A percentile compares a stretch with the other conserved stretches of the same genome.
phyloP scores from a whole-genome alignment of 2,329 filamentous ascomycete genomes.

The Paecilomyces sp. region DNA sequence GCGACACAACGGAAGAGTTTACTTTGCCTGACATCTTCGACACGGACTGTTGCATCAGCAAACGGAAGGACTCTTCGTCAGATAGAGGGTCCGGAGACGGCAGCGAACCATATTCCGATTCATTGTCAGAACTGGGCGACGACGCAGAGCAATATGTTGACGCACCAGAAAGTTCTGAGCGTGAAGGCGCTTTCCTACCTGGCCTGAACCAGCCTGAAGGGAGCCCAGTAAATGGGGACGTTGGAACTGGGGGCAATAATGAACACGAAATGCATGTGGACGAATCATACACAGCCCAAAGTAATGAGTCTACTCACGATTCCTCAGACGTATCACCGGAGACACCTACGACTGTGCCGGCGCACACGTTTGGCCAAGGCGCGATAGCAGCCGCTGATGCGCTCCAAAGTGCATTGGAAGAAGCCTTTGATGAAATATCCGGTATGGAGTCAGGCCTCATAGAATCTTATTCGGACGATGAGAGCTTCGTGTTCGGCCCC shows the following conservation, averaged over 20 bases:
- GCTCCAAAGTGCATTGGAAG: background rate
- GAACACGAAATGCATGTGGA: background rate
- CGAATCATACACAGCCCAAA: background rate
- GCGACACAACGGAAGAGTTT: slow-evolving; percentile 11
- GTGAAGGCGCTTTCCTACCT: background rate
- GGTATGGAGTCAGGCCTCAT: background rate
- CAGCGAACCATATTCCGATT: background rate
- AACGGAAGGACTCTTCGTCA: background rate
- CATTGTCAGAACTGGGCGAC: slow-evolving; percentile 9
- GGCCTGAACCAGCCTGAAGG: background rate
- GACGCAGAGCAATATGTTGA: slow-evolving; percentile 6
- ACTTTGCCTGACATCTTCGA: slow-evolving; percentile 22
- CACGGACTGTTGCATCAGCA: slow-evolving; percentile 14
- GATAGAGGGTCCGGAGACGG: background rate
- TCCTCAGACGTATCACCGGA: background rate
- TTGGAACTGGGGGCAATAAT: background rate
- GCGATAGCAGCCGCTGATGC: background rate
- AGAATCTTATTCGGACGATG: background rate
- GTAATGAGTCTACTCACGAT: background rate
- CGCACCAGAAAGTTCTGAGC: background rate
- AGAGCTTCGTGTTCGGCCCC: background rate
- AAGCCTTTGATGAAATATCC: background rate
- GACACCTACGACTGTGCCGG: background rate
- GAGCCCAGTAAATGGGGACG: background rate
- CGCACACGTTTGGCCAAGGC: background rate